Conservation (phyloP, 371 early-diverging fungal species). For the Zopfochytrium polystomum region DNA sequence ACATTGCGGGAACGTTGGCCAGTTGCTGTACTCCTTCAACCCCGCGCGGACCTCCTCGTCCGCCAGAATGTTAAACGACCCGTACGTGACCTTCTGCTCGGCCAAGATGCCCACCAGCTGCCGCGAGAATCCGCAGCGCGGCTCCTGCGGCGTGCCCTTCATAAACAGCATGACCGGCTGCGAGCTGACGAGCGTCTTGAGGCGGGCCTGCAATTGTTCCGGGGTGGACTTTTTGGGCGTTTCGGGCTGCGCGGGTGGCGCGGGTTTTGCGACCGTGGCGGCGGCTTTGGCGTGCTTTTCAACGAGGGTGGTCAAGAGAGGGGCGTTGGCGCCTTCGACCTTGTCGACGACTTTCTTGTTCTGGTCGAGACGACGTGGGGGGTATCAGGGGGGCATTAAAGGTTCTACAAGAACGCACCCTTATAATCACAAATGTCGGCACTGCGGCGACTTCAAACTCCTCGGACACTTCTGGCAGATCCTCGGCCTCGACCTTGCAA, state of each 20-base stretch:
- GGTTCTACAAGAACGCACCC: constrained; percentile 51
- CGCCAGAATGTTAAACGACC: constrained; percentile 84
- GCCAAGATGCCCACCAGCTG: constrained; percentile 67
- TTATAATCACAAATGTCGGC: constrained; percentile 81
- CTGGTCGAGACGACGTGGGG: constrained; percentile 29
- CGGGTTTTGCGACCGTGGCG: constrained; percentile 18
- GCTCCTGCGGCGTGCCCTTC: constrained; percentile 80
- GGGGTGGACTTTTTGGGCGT: constrained; percentile 16
- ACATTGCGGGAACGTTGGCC: constrained; percentile 89
- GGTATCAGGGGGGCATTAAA: background rate
- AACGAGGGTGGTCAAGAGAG: constrained; percentile 67
- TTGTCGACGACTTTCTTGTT: constrained; percentile 68
- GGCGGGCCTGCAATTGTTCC: constrained; percentile 62
- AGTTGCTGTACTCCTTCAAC: constrained; percentile 78
- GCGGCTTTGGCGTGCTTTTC: constrained; percentile 67
- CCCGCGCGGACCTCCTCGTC: constrained; percentile 77
- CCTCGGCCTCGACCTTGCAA: constrained; percentile 94
- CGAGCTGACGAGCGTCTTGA: constrained; percentile 66
- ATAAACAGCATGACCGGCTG: constrained; percentile 87
- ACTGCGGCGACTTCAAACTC: constrained; percentile 85
- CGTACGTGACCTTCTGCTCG: constrained; percentile 64
- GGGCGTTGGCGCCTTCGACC: constrained; percentile 87
- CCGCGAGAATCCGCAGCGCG: constrained; percentile 67
- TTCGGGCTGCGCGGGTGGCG: constrained; percentile 29
- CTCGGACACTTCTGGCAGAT: constrained; percentile 83